Percentiles rank a stretch among this genome's conserved stretches.
Conservation (phyloP, 768 basidiomycete genomes). For the Russula virescens region DNA sequence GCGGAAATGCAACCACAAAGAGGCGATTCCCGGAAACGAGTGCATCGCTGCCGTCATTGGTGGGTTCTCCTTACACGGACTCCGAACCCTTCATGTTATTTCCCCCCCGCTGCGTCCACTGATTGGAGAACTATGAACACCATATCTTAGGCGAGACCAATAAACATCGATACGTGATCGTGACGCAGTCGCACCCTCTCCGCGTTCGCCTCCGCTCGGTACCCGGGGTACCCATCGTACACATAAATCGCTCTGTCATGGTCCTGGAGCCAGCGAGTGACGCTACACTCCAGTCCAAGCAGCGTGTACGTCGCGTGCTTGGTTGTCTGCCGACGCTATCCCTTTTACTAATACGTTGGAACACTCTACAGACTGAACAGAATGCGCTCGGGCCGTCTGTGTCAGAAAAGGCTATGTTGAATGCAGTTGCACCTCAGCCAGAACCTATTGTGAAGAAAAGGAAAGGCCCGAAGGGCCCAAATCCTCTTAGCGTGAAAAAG, state of each 20-base stretch:
- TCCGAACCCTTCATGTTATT: too few relatives aligned
- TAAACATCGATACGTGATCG: slow-evolving; percentile 88
- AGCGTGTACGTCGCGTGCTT: slow-evolving; percentile 38
- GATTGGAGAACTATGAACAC: not conserved
- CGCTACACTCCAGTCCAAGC: slow-evolving; percentile 65
- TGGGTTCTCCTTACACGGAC: slow-evolving; percentile 32
- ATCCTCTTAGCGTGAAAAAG: slow-evolving; percentile 91
- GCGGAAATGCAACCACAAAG: slow-evolving; percentile 89
- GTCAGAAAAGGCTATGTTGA: slow-evolving; percentile 44
- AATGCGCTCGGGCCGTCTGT: slow-evolving; percentile 47
- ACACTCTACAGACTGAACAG: slow-evolving; percentile 51
- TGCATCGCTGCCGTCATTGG: slow-evolving; percentile 82
- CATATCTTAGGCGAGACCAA: slow-evolving; percentile 60
- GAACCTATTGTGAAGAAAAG: slow-evolving; percentile 48
- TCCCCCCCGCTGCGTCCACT: not conserved
- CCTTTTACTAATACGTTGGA: not conserved
- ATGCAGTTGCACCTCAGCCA: slow-evolving; percentile 29
- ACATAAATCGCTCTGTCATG: slow-evolving; percentile 89
- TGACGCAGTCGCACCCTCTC: slow-evolving; percentile 73
- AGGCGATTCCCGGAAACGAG: slow-evolving; percentile 77
- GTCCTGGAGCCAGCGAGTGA: slow-evolving; percentile 88
- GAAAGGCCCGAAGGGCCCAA: slow-evolving; percentile 80
- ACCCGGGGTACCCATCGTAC: slow-evolving; percentile 84
- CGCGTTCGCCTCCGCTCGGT: slow-evolving; percentile 63
- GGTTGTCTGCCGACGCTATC: not conserved